phyloP scores from a whole-genome alignment of 441 rosid genomes.

The Erodium texanum region DNA sequence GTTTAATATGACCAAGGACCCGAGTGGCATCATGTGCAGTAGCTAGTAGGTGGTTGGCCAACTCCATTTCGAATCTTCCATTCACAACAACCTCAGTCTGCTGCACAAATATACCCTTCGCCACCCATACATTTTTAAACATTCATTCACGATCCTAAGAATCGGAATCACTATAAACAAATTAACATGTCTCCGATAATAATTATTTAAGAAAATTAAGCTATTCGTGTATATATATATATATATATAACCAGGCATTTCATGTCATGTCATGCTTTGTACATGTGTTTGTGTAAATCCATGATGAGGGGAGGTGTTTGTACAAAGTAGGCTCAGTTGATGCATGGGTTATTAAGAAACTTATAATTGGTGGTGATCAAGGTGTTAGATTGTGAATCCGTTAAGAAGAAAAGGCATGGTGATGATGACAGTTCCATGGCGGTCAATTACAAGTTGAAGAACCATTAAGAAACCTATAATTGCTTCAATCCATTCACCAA shows the following conservation, averaged over 20 bases:
- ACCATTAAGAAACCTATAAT: not conserved
- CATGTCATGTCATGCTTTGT: too few relatives aligned
- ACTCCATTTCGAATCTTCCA: not conserved
- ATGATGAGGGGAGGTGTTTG: not conserved
- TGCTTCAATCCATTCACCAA: constrained; percentile 1
- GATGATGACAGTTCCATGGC: not conserved
- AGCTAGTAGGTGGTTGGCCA: not conserved
- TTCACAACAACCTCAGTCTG: not conserved
- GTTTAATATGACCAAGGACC: not conserved
- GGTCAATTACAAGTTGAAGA: not conserved
- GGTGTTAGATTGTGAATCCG: not conserved
- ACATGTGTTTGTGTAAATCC: not conserved
- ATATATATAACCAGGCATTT: too few relatives aligned
- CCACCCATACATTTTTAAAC: too few relatives aligned
- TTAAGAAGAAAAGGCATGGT: not conserved
- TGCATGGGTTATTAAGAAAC: too few relatives aligned
- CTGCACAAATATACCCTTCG: too few relatives aligned
- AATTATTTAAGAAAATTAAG: too few relatives aligned
- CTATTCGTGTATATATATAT: too few relatives aligned
- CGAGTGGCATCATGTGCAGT: not conserved
- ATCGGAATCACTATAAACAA: too few relatives aligned
- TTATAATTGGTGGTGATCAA: not conserved
- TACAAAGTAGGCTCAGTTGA: not conserved
- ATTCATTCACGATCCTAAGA: not conserved
- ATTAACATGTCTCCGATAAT: too few relatives aligned